Conservation (phyloP, 2,329 filamentous ascomycete genomes). For the Fusarium sp. region DNA sequence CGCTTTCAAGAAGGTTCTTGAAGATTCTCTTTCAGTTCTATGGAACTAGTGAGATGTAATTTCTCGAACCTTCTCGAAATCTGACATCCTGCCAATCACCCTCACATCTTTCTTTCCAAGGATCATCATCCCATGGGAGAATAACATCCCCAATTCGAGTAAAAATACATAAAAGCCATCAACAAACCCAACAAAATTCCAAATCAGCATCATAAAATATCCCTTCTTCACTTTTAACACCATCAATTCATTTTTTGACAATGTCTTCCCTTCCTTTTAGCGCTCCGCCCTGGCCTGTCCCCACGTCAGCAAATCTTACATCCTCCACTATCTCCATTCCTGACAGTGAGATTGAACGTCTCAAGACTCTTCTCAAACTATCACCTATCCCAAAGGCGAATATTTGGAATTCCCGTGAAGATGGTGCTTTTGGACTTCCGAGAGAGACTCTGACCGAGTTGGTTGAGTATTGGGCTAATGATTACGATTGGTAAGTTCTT, state of each 20-base stretch:
- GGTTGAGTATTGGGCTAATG: conserved; percentile 7
- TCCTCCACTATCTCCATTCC: conserved; percentile 19
- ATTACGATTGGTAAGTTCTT: conserved; percentile 5
- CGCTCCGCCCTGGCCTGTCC: background rate
- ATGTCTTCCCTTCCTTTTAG: conserved; percentile 12
- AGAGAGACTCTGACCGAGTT: background rate
- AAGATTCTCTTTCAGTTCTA: accelerated
- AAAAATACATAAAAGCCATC: background rate
- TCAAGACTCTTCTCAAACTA: conserved; percentile 13
- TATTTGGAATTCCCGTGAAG: conserved; percentile 2
- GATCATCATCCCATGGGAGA: background rate
- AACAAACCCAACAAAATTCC: background rate
- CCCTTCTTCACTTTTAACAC: accelerated
- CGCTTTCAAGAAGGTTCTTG: background rate
- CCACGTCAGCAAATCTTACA: conserved; percentile 22
- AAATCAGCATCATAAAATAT: background rate
- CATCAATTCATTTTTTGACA: accelerated
- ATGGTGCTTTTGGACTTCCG: conserved; percentile 2
- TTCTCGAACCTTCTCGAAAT: background rate
- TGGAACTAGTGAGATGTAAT: background rate
- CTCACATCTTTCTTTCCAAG: background rate
- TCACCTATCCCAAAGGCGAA: background rate
- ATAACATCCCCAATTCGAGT: accelerated
- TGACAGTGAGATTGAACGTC: background rate
- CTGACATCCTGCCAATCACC: background rate